Base-by-base conservation (phyloP, 2,329 filamentous ascomycete genomes). In the Akanthomyces muscarius region DNA sequence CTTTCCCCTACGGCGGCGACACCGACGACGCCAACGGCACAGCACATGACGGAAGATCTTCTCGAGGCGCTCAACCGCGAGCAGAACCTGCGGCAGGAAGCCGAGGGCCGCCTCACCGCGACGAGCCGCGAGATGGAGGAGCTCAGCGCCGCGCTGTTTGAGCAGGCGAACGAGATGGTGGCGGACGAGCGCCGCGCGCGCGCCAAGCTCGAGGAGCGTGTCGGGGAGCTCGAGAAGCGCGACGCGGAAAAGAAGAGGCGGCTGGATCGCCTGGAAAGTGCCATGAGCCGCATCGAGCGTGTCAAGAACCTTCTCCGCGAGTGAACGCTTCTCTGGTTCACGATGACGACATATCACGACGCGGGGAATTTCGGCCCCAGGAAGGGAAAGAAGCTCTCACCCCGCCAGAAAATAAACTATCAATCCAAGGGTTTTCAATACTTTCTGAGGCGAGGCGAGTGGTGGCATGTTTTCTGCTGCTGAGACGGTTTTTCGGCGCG, bases 151-250 rank as follows among this genome's bases (percentile, higher is more conserved):
- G 84, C 83, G 57, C 77, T 95, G 61, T 95, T 95, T 73, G 87
- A 90, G 76, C 88, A 93, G 77, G 91, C 91, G 58, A 95, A 95
- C 73, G 87, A 92, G 76, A 95, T 95, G 91, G 91, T 95, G 23
- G 90, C 91, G 2, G 80, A 83, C 21, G 91, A 95, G 79, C 80
- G 91, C 50, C 83, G 86, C 63, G 89, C 88, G 41, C 79, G 89
- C 64, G 89, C 89, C 6, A 84, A 82, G 70, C 80, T 95, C 28
- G 89, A 92, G 76, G 86, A 89, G 72, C 78, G 89, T 45, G 83
- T 95, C 8, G 83, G 80, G 64, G 80, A 87, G 69, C 76, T 95
- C 25, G 90, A 93, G 76, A 77, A 81, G 69, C 79, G 90, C 65
- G 91, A 94, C 64, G 75, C 73, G 54, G 89, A 92, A 67, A 91